phyloP scores from a whole-genome alignment of 306 rosid species.

The Trichosanthes cucumerina region DNA sequence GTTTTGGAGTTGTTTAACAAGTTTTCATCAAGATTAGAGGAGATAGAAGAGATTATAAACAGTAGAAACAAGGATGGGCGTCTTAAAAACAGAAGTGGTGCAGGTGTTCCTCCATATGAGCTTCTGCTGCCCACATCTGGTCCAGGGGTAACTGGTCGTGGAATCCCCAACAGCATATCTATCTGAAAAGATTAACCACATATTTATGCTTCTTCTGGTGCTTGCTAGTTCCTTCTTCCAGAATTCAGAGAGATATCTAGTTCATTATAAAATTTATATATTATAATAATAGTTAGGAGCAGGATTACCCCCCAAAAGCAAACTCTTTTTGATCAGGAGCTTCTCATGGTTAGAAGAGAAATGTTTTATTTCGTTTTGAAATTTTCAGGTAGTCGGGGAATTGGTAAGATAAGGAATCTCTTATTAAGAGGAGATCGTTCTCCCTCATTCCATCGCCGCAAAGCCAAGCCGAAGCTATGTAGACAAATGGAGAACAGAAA shows the following conservation, averaged over 20 bases:
- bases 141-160: slow-evolving; percentile 90
- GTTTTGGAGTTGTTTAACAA: slow-evolving; percentile 32
- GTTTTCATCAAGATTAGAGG: slow-evolving; percentile 54
- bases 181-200: slow-evolving; percentile 28
- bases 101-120: slow-evolving; percentile 88
- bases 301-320: no score
- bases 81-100: slow-evolving; percentile 72
- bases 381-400: no score
- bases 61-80: slow-evolving; percentile 44
- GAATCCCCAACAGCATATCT: slow-evolving; percentile 82
- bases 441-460: no score
- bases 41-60: slow-evolving; percentile 51
- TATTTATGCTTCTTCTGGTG: neutral
- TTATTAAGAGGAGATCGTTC: no score
- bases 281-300: neutral
- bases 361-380: no score
- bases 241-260: neutral
- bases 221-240: neutral
- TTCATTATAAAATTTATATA: neutral
- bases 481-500: no score
- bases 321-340: no score
- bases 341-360: no score
- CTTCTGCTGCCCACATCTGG: slow-evolving; percentile 70
- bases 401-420: no score
- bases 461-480: no score